Evolutionary conservation across 208 protist genomes (phyloP), one percentile per base, ranked within the genome.

Genomic region (Trypanosoma vivax): DNA sequence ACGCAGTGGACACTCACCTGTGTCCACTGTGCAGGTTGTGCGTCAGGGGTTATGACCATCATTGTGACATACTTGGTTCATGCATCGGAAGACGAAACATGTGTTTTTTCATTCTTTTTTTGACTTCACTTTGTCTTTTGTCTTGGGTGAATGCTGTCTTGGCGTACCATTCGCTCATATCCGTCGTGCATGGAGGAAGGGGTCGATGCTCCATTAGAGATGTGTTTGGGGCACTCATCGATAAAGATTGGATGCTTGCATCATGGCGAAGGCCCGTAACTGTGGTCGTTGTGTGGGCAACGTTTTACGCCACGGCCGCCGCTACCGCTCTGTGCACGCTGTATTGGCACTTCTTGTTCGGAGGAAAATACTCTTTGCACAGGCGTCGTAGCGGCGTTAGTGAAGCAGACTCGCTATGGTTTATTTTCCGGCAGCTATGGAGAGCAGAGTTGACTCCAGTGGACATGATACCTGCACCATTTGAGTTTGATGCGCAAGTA

Each of bases 11-110:
- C 9, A 42, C 54, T 30, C 70, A 80, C 50, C 49, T 25, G 1
- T 90, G 82, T 38, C 65, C 62, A 27, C 29, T 71, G 0, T 90
- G 82, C 45, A 35, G 49, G 7, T 11, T 72, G n/a, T 61, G 60
- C 11, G 75, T 94, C 21, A 47, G 72, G 9, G 74, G 78, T 33
- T 94, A 79, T 45, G 88, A 94, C 50, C 88, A 94, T 47, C 88
- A 94, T 43, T 94, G 88, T 63, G 55, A 46, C 24, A 65, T 82
- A 21, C 7, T 91, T 7, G 82, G 82, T 2, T 73, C 48, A 1
- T 92, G 84, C 66, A 75, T 94, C 19, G 88, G 74, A 0, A 55
- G 48, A n/a, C 60, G 82, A 0, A 94, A 80, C 31, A 79, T 86
- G 58, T 51, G 60, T 13, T 94, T 82, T 60, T 92, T 94, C 47